Percentiles rank a stretch among this genome's conserved stretches.
Evolutionary conservation across 257 asterid genomes (phyloP).

Genomic region (Primulina huaijiensis): DNA sequence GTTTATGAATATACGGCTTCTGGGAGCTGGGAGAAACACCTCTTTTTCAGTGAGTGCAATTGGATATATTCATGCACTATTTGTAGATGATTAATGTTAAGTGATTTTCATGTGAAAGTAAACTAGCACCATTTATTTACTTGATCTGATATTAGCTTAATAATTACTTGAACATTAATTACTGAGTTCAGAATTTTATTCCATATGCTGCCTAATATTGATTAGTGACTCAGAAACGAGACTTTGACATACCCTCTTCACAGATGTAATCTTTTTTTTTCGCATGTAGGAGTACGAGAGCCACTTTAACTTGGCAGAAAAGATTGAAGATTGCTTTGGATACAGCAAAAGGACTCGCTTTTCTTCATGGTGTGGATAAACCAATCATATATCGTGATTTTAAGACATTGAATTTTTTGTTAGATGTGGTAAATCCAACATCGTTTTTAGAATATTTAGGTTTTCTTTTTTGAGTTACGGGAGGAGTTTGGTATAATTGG

Average conservation of each 20-base stretch:
- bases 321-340: slow-evolving; percentile 88
- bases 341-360: slow-evolving; percentile 94
- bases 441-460: neutral
- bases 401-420: slow-evolving; percentile 79
- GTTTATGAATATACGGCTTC: slow-evolving; percentile 94
- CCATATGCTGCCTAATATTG: neutral
- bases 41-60: slow-evolving; percentile 65
- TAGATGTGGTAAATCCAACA: slow-evolving; percentile 66
- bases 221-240: neutral
- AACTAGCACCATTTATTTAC: slow-evolving; percentile 7
- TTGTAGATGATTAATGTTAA: neutral
- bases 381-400: slow-evolving; percentile 91
- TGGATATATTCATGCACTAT: slow-evolving; percentile 3
- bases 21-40: slow-evolving; percentile 90
- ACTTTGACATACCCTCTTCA: neutral
- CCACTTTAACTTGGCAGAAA: slow-evolving; percentile 66
- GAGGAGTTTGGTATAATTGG: too few relatives aligned
- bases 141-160: neutral
- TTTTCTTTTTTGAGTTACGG: too few relatives aligned
- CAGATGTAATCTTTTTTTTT: slow-evolving; percentile 24
- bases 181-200: neutral
- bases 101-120: neutral
- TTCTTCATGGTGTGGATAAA: slow-evolving; percentile 87
- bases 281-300: slow-evolving; percentile 55
- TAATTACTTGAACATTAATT: neutral